Conservation (phyloP, 371 early-diverging fungal species). For the Coemansia sp. region DNA sequence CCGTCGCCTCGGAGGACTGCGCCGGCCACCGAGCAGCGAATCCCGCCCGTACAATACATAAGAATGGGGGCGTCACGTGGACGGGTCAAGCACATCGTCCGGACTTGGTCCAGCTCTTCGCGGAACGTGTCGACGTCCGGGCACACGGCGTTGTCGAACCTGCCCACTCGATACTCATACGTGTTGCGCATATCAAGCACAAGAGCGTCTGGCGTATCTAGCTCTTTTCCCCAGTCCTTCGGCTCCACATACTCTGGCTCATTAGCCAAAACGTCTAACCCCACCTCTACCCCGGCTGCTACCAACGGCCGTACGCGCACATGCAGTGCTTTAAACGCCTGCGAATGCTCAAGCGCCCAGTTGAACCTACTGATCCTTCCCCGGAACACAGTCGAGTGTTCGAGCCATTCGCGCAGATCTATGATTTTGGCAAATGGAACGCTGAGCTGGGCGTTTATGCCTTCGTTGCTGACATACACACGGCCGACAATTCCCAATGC, state of each 20-base stretch:
- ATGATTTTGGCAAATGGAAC: slow-evolving; percentile 57
- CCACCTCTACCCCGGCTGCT: slow-evolving; percentile 53
- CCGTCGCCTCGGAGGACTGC: slow-evolving; percentile 69
- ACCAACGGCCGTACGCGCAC: slow-evolving; percentile 66
- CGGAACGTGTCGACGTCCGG: slow-evolving; percentile 76
- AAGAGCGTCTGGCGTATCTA: slow-evolving; percentile 52
- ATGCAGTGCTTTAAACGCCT: slow-evolving; percentile 66
- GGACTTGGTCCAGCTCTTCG: slow-evolving; percentile 59
- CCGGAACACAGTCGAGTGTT: slow-evolving; percentile 47
- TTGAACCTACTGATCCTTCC: slow-evolving; percentile 58
- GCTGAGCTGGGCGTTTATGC: slow-evolving; percentile 77
- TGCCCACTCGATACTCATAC: slow-evolving; percentile 74
- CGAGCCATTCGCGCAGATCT: slow-evolving; percentile 54
- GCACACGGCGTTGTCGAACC: slow-evolving; percentile 65
- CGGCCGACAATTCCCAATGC: slow-evolving; percentile 52
- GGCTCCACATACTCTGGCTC: slow-evolving; percentile 67
- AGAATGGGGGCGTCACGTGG: slow-evolving; percentile 59
- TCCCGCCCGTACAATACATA: slow-evolving; percentile 86
- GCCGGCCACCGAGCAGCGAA: slow-evolving; percentile 75
- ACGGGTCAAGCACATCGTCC: slow-evolving; percentile 53
- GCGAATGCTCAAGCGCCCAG: slow-evolving; percentile 62
- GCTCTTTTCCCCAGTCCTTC: slow-evolving; percentile 64
- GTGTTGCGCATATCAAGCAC: slow-evolving; percentile 78
- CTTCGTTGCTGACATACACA: slow-evolving; percentile 69
- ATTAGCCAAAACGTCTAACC: slow-evolving; percentile 60